Percentiles rank a stretch among this genome's conserved stretches.
Evolutionary conservation across 1,284 basidiomycete genomes (phyloP).

Genomic region (Cystobasidium pallidum): DNA sequence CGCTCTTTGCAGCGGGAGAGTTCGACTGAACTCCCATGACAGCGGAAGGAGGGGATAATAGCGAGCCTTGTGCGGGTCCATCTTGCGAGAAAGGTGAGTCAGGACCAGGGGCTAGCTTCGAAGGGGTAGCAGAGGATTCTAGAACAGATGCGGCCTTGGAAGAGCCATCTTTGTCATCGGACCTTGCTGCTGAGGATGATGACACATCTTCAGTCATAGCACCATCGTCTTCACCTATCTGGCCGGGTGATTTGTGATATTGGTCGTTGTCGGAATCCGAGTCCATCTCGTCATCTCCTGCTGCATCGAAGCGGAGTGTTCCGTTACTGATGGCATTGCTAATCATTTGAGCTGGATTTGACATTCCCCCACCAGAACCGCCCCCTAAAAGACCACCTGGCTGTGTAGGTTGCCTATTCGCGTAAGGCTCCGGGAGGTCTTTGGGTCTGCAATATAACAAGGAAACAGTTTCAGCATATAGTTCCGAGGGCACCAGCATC

Average conservation of each 20-base stretch:
- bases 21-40: constrained; percentile 36
- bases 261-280: constrained; percentile 24
- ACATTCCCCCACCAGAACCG: constrained; percentile 1
- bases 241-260: constrained; percentile 40
- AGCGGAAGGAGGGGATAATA: constrained; percentile 39
- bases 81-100: constrained; percentile 19
- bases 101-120: constrained; percentile 20
- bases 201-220: constrained; percentile 34
- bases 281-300: constrained; percentile 20
- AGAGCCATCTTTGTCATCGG: background rate
- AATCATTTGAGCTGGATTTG: constrained; percentile 30
- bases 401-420: constrained; percentile 26
- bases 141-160: background rate
- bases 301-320: constrained; percentile 29
- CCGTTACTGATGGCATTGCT: constrained; percentile 43
- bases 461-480: constrained; percentile 1
- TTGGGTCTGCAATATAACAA: constrained; percentile 14
- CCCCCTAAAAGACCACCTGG: constrained; percentile 33
- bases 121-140: constrained; percentile 22
- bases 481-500: too few relatives aligned
- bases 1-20: constrained; percentile 60
- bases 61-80: constrained; percentile 1
- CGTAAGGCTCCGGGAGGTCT: constrained; percentile 36
- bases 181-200: constrained; percentile 15
- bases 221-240: constrained; percentile 23